These are phyloP conservation scores for Suhomyces sp. DNA, from an alignment of 805 yeast species.

Conservation along the genomic window DNA sequence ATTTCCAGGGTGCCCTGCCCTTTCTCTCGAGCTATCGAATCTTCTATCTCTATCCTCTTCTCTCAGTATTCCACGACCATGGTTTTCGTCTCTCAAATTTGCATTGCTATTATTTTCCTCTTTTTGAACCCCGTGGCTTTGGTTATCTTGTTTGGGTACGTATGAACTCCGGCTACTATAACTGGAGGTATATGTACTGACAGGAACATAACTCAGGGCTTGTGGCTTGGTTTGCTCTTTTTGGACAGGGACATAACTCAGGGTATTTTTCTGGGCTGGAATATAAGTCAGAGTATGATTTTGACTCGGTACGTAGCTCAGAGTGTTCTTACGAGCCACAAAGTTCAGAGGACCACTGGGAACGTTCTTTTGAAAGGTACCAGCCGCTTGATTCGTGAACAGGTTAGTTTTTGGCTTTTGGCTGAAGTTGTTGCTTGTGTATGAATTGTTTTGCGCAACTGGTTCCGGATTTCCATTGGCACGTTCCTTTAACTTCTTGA, in stretches of 20 bases:
- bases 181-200: too few species aligned
- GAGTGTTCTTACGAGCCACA: background rate
- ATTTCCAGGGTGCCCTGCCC: background rate
- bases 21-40: background rate
- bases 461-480: background rate
- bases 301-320: constrained; percentile 4
- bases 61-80: background rate
- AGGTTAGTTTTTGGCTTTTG: background rate
- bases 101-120: too few species aligned
- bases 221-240: too few species aligned
- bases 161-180: constrained; percentile 1
- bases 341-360: constrained; percentile 1
- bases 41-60: background rate
- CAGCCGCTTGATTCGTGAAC: too few species aligned
- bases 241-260: constrained; percentile 3
- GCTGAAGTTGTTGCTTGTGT: too few species aligned
- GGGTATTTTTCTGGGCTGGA: background rate
- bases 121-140: too few species aligned
- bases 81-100: too few species aligned
- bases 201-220: background rate
- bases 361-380: background rate
- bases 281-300: background rate
- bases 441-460: too few species aligned
- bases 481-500: constrained; percentile 44
- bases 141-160: constrained; percentile 4